Percentiles rank a stretch among this genome's conserved stretches.
Conservation (phyloP, 306 rosid species). For the Clitoria ternatea region DNA sequence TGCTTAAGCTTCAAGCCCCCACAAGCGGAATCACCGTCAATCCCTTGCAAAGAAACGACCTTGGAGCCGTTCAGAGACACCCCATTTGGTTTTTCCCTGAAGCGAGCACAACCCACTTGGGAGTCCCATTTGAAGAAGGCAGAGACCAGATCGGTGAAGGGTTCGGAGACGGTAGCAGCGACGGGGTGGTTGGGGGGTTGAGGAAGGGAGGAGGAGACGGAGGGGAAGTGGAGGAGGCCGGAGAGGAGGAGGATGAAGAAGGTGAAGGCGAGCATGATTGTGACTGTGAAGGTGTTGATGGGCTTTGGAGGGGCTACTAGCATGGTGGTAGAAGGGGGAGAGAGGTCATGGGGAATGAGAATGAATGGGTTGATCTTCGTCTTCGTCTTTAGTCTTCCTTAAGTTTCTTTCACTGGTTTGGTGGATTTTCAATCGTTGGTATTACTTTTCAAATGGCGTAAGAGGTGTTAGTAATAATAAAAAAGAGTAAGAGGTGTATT, state of each 20-base stretch:
- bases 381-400: not conserved
- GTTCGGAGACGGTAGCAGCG: conserved; percentile 21
- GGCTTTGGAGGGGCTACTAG: conserved; percentile 41
- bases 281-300: conserved; percentile 46
- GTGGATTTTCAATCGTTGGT: not conserved
- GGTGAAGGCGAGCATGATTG: conserved; percentile 45
- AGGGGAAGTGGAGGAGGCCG: conserved; percentile 65
- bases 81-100: conserved; percentile 39
- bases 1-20: conserved; percentile 40
- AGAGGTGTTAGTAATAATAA: too few relatives aligned
- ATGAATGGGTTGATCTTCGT: not conserved
- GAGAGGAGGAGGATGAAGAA: conserved; percentile 62
- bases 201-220: too few relatives aligned
- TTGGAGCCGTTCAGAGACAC: conserved; percentile 26
- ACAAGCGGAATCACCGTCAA: conserved; percentile 37
- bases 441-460: not conserved
- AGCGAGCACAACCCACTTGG: conserved; percentile 60
- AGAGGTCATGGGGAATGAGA: not conserved
- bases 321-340: conserved; percentile 35
- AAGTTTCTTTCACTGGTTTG: not conserved
- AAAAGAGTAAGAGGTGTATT: too few relatives aligned
- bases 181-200: conserved; percentile 14
- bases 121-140: conserved; percentile 83
- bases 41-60: conserved; percentile 50
- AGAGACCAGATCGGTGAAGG: conserved; percentile 57